A percentile compares a stretch with the other conserved stretches of the same genome.
Conservation (phyloP, 139 green algal species). For the Protoeuglena noctilucae region DNA sequence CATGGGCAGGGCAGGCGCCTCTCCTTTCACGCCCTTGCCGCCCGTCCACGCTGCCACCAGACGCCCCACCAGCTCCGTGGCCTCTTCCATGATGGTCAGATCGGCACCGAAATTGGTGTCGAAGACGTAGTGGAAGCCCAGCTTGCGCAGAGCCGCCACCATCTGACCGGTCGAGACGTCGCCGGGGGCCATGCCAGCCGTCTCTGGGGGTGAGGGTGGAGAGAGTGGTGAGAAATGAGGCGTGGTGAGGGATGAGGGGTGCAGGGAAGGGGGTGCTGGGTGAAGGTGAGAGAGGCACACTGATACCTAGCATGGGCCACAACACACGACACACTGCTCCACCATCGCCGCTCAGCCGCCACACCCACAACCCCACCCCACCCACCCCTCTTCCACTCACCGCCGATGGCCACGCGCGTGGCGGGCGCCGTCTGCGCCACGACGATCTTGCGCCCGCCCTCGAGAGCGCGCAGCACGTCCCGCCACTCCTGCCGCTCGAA, state of each 20-base stretch:
- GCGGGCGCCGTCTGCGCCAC: slow-evolving; percentile 35
- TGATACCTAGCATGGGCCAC: no score
- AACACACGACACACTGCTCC: no score
- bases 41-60: slow-evolving; percentile 9
- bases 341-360: no score
- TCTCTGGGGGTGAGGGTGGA: no score
- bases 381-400: no score
- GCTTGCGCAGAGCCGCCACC: slow-evolving; percentile 25
- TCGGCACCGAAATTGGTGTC: slow-evolving; percentile 43
- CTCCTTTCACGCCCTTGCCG: slow-evolving; percentile 8
- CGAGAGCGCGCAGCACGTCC: slow-evolving; percentile 18
- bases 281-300: no score
- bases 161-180: slow-evolving; percentile 29
- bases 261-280: no score
- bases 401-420: slow-evolving; percentile 38
- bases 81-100: slow-evolving; percentile 63
- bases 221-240: no score
- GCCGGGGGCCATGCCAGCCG: slow-evolving; percentile 28
- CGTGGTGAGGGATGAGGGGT: no score
- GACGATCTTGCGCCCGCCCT: slow-evolving; percentile 25
- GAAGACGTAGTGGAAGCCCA: slow-evolving; percentile 59
- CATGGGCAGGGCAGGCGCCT: slow-evolving; percentile 37
- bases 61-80: slow-evolving; percentile 35
- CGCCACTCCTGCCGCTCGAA: slow-evolving; percentile 23
- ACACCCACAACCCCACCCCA: no score